Percentiles rank a stretch among this genome's conserved stretches.
Conservation (phyloP, 306 rosid genomes). For the Fagus sylvatica region DNA sequence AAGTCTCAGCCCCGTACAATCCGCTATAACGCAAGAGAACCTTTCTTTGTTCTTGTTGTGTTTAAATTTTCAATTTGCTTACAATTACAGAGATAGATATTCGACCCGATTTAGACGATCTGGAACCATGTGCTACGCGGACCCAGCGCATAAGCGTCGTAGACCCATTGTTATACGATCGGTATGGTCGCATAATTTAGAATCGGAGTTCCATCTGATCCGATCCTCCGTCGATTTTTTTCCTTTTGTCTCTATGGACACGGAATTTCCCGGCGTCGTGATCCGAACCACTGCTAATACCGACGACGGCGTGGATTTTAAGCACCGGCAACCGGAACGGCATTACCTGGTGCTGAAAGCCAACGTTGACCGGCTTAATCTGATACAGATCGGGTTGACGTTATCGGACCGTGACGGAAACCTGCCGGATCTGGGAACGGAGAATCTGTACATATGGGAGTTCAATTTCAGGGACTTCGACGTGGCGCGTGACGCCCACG, state of each 20-base stretch:
- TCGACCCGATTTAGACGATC: too few relatives aligned
- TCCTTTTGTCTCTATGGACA: slow-evolving; percentile 67
- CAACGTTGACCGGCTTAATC: slow-evolving; percentile 63
- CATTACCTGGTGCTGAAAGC: slow-evolving; percentile 63
- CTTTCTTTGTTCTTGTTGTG: neutral
- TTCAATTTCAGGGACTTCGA: slow-evolving; percentile 70
- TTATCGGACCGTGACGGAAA: slow-evolving; percentile 52
- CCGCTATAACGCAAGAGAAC: neutral
- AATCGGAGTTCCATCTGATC: slow-evolving; percentile 47
- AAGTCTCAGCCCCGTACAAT: neutral
- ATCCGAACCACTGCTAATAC: slow-evolving; percentile 29
- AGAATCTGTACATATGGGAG: slow-evolving; percentile 49
- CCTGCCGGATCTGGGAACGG: slow-evolving; percentile 52
- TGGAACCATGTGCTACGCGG: slow-evolving; percentile 23
- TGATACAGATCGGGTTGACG: slow-evolving; percentile 70
- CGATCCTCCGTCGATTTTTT: slow-evolving; percentile 35
- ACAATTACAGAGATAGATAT: too few relatives aligned
- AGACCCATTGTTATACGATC: slow-evolving; percentile 43
- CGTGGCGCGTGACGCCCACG: slow-evolving; percentile 51
- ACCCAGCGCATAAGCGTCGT: slow-evolving; percentile 4
- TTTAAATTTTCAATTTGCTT: neutral
- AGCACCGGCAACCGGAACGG: slow-evolving; percentile 1
- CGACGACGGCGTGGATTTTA: slow-evolving; percentile 8
- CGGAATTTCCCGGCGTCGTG: slow-evolving; percentile 81
- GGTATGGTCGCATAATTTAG: slow-evolving; percentile 61